Evolutionary conservation across 148 eudicot genomes (phyloP).

Genomic region (Amaranthus hypochondriacus): DNA sequence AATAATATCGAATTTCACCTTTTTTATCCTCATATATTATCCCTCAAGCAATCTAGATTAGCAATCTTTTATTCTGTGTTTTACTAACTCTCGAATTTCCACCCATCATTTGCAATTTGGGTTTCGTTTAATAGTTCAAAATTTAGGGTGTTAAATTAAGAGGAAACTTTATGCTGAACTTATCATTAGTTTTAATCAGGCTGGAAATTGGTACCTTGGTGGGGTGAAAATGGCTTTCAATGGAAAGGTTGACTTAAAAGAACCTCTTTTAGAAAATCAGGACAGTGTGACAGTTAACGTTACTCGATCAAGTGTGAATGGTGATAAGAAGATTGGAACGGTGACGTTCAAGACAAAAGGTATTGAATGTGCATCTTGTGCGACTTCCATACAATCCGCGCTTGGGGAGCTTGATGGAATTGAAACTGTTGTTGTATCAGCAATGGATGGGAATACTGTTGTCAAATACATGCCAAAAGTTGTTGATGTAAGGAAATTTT

Average conservation of each 20-base stretch:
- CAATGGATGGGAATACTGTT: slow-evolving; percentile 70
- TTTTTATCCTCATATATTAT: too few relatives aligned
- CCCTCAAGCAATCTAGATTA: too few relatives aligned
- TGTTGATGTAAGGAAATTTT: slow-evolving; percentile 41
- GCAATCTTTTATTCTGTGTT: too few relatives aligned
- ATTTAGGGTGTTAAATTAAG: background rate
- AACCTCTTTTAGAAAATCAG: slow-evolving; percentile 48
- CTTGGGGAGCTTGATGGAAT: slow-evolving; percentile 60
- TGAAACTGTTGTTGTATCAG: slow-evolving; percentile 48
- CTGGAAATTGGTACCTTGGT: slow-evolving; percentile 20
- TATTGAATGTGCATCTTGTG: slow-evolving; percentile 69
- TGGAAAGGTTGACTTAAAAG: slow-evolving; percentile 46
- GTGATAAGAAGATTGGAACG: slow-evolving; percentile 32
- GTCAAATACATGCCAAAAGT: slow-evolving; percentile 58
- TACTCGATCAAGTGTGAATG: slow-evolving; percentile 27
- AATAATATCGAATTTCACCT: too few relatives aligned
- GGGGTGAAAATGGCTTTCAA: slow-evolving; percentile 47
- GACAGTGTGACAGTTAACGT: slow-evolving; percentile 37
- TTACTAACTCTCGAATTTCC: too few relatives aligned
- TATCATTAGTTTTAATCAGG: slow-evolving; percentile 6
- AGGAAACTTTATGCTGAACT: background rate
- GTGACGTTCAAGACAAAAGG: slow-evolving; percentile 53
- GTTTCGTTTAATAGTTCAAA: too few relatives aligned
- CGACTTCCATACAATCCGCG: slow-evolving; percentile 61
- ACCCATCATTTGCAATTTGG: too few relatives aligned